Conservation (phyloP, 139 green algal genomes). For the Choricystis sp. region DNA sequence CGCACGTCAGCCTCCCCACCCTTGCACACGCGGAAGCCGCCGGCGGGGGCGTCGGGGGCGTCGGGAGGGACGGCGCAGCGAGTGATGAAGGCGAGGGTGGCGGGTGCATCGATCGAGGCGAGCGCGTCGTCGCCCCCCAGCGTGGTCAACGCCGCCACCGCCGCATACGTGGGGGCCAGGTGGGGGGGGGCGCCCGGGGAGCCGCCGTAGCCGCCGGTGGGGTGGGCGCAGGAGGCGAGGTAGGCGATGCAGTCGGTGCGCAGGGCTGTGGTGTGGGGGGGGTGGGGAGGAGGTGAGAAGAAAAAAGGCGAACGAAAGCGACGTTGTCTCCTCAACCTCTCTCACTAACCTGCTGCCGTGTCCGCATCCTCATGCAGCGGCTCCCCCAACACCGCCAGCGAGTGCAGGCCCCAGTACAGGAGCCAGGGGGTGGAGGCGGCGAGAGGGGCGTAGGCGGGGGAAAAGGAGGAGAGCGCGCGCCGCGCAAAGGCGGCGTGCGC, state of each 20-base stretch:
- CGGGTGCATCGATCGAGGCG: constrained; percentile 21
- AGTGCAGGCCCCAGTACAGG: constrained; percentile 79
- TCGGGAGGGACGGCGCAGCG: constrained; percentile 62
- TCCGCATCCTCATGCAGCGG: constrained; percentile 12
- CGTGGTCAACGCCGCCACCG: constrained; percentile 61
- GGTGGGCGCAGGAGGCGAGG: constrained; percentile 50
- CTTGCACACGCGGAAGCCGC: constrained; percentile 76
- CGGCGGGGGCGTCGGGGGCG: constrained; percentile 29
- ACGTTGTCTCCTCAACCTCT: too few relatives aligned
- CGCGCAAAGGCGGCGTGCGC: background rate
- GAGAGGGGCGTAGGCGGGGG: constrained; percentile 37
- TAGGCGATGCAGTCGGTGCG: constrained; percentile 44
- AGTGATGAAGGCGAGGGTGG: constrained; percentile 48
- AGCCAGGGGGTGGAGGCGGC: constrained; percentile 81
- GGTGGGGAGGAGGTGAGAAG: background rate
- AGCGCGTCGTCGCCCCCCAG: constrained; percentile 56
- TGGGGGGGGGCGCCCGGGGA: constrained; percentile 80
- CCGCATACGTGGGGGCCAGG: constrained; percentile 80
- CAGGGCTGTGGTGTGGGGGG: background rate
- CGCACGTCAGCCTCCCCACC: constrained; percentile 84
- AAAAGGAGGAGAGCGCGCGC: background rate
- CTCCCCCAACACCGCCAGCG: constrained; percentile 57
- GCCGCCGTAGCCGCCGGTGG: constrained; percentile 70
- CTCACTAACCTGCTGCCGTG: background rate
- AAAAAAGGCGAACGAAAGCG: too few relatives aligned